A percentile compares a stretch with the other conserved stretches of the same genome.
These are phyloP conservation scores for Aspergillus sp. DNA, from an alignment of 2,329 filamentous ascomycete species.

Conservation along the genomic window DNA sequence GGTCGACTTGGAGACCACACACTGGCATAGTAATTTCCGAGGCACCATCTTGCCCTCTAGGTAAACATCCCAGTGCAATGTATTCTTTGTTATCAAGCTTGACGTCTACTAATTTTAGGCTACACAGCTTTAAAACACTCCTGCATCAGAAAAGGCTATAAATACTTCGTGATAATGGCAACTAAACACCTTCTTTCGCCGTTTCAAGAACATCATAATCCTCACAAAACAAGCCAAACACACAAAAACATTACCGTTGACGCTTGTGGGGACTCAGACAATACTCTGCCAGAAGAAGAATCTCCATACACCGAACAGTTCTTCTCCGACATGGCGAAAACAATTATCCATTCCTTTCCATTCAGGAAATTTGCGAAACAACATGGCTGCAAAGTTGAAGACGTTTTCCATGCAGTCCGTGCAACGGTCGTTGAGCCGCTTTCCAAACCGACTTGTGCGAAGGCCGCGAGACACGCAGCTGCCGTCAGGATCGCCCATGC, in stretches of 20 bases:
- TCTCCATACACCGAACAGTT: conserved; percentile 19
- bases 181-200: not conserved
- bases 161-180: not conserved
- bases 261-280: too few relatives aligned
- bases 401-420: conserved; percentile 22
- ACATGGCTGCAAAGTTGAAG: conserved; percentile 18
- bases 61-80: not conserved
- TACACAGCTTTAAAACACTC: not conserved
- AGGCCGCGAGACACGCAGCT: not conserved
- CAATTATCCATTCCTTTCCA: conserved; percentile 24
- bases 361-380: conserved; percentile 22
- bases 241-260: too few relatives aligned
- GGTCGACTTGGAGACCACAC: not conserved
- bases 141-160: not conserved
- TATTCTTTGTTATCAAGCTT: not conserved
- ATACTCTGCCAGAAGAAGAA: not conserved
- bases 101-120: not conserved
- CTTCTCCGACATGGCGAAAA: conserved; percentile 25
- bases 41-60: not conserved
- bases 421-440: conserved; percentile 24
- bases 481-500: not conserved
- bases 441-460: conserved; percentile 2
- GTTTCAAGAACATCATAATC: not conserved
- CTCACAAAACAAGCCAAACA: not conserved
- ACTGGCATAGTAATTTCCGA: too few relatives aligned